Base-by-base conservation (phyloP, 2,329 filamentous ascomycete species). In the Aspergillus sp. region DNA sequence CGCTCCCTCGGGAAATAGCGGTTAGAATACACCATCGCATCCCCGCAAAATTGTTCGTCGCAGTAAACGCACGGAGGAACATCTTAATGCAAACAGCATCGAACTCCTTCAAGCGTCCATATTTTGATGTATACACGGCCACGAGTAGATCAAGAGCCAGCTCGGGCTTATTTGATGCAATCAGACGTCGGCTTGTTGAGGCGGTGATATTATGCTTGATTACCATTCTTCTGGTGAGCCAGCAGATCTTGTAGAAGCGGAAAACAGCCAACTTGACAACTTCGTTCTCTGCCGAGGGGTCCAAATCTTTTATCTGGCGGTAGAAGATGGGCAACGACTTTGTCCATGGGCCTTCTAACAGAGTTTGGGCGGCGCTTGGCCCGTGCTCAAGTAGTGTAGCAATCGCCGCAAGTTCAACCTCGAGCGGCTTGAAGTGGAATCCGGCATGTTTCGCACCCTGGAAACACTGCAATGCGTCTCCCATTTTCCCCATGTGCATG, bases 11-110 rank as follows among this genome's bases (percentile, higher is more conserved):
- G 26, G 70, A 64, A 22, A 77, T 62, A n/a, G 66, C 71, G 2
- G 73, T 72, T 51, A 76, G 51, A 41, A 77, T 67, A 48, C 73
- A 75, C 75, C 75, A 77, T 48, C 74, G 73, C 3, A 76, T 60
- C 2, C 75, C 75, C n/a, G 67, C 64, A 7, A 72, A 53, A 32
- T 74, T 68, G 4, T 66, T 63, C 5, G 59, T 53, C 2, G 55
- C 54, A 1, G 70, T 65, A 43, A 71, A 76, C 7, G 69, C 71
- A 18, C 74, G 73, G 15, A 74, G 42, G 44, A 76, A 66, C 60
- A 76, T 69, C 56, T 75, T 74, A 62, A 77, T 65, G 48, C 68
- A 71, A 7, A 72, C 66, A n/a, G 68, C 69, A 48, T 75, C 69
- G 53, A 77, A 76, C 0, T 66, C 64, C 13, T 66, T 57, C 18